These are phyloP conservation scores for Monilinia polystroma DNA, from an alignment of 2,329 filamentous ascomycete genomes.

Conservation along the genomic window DNA sequence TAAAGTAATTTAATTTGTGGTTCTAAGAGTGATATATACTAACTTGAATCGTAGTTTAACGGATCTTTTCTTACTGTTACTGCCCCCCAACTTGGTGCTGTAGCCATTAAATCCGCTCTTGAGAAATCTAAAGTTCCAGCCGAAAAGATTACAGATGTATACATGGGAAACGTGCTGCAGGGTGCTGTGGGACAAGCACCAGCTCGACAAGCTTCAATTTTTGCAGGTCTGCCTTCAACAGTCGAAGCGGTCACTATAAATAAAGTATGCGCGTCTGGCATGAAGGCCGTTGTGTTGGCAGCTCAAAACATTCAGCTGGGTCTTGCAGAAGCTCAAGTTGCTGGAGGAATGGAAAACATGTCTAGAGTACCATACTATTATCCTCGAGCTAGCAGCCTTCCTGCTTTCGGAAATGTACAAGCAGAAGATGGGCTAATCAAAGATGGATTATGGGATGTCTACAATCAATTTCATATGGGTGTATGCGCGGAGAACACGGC, in stretches of 20 bases:
- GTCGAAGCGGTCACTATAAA: constrained; percentile 93
- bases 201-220: constrained; percentile 84
- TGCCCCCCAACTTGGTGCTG: constrained; percentile 84
- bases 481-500: constrained; percentile 94
- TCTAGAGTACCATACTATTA: constrained; percentile 89
- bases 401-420: constrained; percentile 82
- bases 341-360: constrained; percentile 99
- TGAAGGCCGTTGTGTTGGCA: constrained; percentile 88
- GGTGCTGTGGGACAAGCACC: constrained; percentile 84
- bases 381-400: constrained; percentile 75
- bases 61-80: constrained; percentile 81
- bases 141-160: constrained; percentile 83
- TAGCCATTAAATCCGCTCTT: constrained; percentile 87
- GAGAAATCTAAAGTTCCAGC: constrained; percentile 80
- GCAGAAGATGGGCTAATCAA: constrained; percentile 91
- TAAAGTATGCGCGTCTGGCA: constrained; percentile 94
- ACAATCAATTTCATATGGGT: constrained; percentile 97
- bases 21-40: background rate
- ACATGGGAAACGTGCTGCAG: constrained; percentile 95
- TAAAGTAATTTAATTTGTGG: constrained; percentile 57
- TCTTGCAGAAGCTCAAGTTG: constrained; percentile 81
- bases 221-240: constrained; percentile 77
- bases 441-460: constrained; percentile 94
- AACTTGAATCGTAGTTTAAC: constrained; percentile 70
- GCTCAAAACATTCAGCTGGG: constrained; percentile 95